A percentile compares a stretch with the other conserved stretches of the same genome.
phyloP scores from a whole-genome alignment of 345 rosid species.

The Iberis pinnata region DNA sequence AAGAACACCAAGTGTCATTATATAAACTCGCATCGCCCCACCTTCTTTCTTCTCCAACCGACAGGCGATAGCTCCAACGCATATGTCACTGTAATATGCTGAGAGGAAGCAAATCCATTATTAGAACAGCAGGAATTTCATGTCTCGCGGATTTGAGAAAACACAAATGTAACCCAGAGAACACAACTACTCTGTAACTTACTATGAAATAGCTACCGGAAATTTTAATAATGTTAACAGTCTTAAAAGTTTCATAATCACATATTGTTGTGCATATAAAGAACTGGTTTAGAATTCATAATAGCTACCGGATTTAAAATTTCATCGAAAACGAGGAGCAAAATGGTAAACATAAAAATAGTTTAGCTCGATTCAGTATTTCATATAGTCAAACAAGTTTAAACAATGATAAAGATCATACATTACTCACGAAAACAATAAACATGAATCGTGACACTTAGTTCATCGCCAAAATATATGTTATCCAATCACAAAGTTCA shows the following conservation, averaged over 20 bases:
- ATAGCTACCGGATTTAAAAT: too few species aligned
- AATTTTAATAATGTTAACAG: not conserved
- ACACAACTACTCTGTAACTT: not conserved
- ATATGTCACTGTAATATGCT: constrained; percentile 91
- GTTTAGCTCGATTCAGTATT: too few species aligned
- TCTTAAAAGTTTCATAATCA: not conserved
- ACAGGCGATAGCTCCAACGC: constrained; percentile 94
- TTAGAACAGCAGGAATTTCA: constrained; percentile 4
- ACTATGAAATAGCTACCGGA: not conserved
- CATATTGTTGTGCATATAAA: not conserved
- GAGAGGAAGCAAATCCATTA: constrained; percentile 26
- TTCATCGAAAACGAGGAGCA: not conserved
- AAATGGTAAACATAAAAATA: too few species aligned
- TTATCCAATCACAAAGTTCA: too few species aligned
- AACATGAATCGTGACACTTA: not conserved
- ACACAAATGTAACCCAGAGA: not conserved
- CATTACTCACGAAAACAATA: too few species aligned
- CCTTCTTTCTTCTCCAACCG: constrained; percentile 93
- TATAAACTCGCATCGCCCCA: constrained; percentile 61
- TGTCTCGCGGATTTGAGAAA: not conserved
- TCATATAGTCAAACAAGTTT: not conserved
- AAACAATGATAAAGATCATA: too few species aligned
- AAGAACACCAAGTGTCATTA: constrained; percentile 96
- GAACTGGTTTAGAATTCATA: not conserved
- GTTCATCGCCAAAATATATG: too few species aligned